A percentile compares a stretch with the other conserved stretches of the same genome.
Evolutionary conservation across 495 filamentous ascomycete species (phyloP).

Genomic region (Penicillium ucsense): DNA sequence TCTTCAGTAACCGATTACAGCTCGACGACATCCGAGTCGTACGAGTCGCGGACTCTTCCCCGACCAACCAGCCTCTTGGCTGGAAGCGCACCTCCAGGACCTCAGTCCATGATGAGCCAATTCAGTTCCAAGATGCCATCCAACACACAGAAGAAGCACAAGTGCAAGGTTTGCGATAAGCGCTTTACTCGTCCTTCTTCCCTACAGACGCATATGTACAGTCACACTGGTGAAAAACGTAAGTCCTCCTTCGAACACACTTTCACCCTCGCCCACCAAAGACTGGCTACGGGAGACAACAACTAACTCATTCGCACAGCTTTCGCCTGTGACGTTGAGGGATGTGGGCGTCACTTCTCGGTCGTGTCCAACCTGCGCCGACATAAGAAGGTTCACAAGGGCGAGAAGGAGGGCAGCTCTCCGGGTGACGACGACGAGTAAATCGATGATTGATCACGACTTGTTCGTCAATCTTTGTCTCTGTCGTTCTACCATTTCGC

Average conservation of each 20-base stretch:
- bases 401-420: slow-evolving; percentile 47
- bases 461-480: too few species aligned
- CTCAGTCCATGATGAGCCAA: slow-evolving; percentile 96
- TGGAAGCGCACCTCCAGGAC: slow-evolving; percentile 62
- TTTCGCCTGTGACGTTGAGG: slow-evolving; percentile 88
- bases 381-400: slow-evolving; percentile 94
- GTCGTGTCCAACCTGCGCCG: slow-evolving; percentile 93
- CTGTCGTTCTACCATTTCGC: too few species aligned
- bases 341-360: slow-evolving; percentile 93
- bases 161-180: slow-evolving; percentile 99
- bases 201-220: slow-evolving; percentile 97
- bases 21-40: slow-evolving; percentile 75
- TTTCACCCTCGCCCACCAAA: too few species aligned
- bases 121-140: slow-evolving; percentile 97
- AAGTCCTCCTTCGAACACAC: slow-evolving; percentile 32
- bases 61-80: slow-evolving; percentile 63
- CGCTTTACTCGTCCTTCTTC: slow-evolving; percentile 95
- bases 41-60: slow-evolving; percentile 80
- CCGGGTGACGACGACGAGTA: slow-evolving; percentile 37
- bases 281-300: neutral
- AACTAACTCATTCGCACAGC: slow-evolving; percentile 47
- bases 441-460: slow-evolving; percentile 1
- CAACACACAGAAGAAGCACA: slow-evolving; percentile 98
- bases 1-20: slow-evolving; percentile 92
- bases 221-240: slow-evolving; percentile 98